Base-by-base conservation (phyloP, 768 basidiomycete genomes). In the Imleria badia region DNA sequence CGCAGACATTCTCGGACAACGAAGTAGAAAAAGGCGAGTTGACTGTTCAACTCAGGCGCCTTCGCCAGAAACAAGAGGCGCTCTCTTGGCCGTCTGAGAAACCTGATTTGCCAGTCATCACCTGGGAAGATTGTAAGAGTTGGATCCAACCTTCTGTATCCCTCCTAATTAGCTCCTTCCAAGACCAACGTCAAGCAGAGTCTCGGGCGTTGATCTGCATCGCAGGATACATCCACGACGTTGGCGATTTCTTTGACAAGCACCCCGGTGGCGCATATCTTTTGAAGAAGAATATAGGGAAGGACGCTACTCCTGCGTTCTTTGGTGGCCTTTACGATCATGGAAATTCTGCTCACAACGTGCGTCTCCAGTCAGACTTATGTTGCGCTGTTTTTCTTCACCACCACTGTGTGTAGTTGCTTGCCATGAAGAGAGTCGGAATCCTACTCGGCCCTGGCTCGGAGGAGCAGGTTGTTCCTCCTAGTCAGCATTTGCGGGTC, bases 151-250 rank as follows among this genome's bases (percentile, higher is more conserved):
- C 6, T 35, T 31, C 3, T 34, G 29, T 7, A 22, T 13, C 35
- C 5, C 15, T 76, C 40, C 22, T 38, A 19, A 31, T 48, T 1
- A 30, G 23, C 33, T 29, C 47, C 6, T 33, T 31, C 49, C 6
- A 52, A 89, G 87, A 86, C 82, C 86, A 89, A 68, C 83, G 87
- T 61, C 91, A 94, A 69, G 70, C 86, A 10, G 71, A 79, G 62
- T 86, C 84, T 64, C 84, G 93, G 15, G 87, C 91, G n/a, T 75
- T 94, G n/a, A 82, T 94, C 50, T 83, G 91, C 60, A 78, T 96
- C 56, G 86, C 90, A 35, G 93, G 93, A 8, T 94, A 89, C 77
- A 94, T 96, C 55, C 92, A 94, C 70, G 92, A 94, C 54, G 84
- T 91, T 40, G 76, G 82, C 3, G 72, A 76, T 12, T 95, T 94